Percentiles rank a stretch among this genome's conserved stretches.
These are phyloP conservation scores for Botrytis tulipae DNA, from an alignment of 2,329 filamentous ascomycete species.

Conservation along the genomic window DNA sequence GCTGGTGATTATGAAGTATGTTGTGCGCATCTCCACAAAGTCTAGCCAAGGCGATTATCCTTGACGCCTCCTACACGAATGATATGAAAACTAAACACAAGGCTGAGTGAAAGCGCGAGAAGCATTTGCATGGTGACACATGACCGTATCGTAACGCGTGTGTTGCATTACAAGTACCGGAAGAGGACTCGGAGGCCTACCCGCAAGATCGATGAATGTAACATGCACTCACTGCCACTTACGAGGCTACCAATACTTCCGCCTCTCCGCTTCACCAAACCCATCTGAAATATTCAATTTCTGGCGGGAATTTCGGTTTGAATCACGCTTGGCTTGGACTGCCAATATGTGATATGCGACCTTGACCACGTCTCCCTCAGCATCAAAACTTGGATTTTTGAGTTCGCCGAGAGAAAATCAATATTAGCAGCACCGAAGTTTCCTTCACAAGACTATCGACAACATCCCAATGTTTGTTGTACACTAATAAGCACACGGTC, in stretches of 20 bases:
- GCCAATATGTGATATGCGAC: slow-evolving; percentile 10
- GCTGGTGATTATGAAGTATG: neutral
- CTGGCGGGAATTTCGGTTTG: neutral
- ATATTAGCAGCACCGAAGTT: slow-evolving; percentile 4
- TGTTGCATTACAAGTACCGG: slow-evolving; percentile 7
- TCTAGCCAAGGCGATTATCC: slow-evolving; percentile 1
- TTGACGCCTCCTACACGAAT: slow-evolving; percentile 1
- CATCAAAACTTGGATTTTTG: neutral
- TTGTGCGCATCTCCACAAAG: slow-evolving; percentile 1
- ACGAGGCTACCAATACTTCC: slow-evolving; percentile 13
- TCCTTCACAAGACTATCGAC: neutral
- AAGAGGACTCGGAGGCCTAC: neutral
- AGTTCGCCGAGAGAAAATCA: neutral
- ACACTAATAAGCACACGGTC: neutral
- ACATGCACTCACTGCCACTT: neutral
- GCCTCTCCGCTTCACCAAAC: neutral
- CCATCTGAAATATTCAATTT: neutral
- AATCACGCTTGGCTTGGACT: neutral
- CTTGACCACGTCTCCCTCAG: neutral
- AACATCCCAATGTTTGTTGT: neutral
- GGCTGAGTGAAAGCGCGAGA: neutral
- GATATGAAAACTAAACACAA: slow-evolving; percentile 8
- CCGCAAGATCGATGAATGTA: neutral
- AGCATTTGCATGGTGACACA: neutral
- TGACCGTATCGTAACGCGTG: neutral